Evolutionary conservation across 2,329 filamentous ascomycete genomes (phyloP).

Genomic region (Cladosporium colombiae): DNA sequence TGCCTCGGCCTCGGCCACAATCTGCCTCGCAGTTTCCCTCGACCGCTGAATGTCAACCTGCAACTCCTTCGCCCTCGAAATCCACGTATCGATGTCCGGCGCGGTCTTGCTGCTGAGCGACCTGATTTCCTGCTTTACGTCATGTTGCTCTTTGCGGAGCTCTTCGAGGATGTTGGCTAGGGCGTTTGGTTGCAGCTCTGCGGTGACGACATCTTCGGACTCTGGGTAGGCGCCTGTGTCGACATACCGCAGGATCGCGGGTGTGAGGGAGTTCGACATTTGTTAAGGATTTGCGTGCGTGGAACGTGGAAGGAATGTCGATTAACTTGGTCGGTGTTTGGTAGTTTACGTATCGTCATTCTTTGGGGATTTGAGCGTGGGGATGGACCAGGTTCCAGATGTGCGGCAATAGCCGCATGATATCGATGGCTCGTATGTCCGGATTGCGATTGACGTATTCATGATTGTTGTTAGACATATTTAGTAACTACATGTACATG

Average conservation of each 20-base stretch:
- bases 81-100: constrained; percentile 82
- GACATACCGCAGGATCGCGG: constrained; percentile 66
- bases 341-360: constrained; percentile 5
- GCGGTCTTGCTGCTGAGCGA: constrained; percentile 74
- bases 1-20: constrained; percentile 73
- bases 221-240: constrained; percentile 53
- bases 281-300: not conserved
- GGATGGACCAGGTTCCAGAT: not conserved
- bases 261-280: constrained; percentile 45
- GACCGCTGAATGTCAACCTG: constrained; percentile 84
- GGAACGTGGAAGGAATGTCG: not conserved
- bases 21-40: constrained; percentile 75
- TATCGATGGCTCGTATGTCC: not conserved
- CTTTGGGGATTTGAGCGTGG: constrained; percentile 1
- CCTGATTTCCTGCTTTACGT: constrained; percentile 69
- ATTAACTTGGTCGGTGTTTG: not conserved
- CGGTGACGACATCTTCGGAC: constrained; percentile 56
- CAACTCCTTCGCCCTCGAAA: constrained; percentile 77
- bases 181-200: constrained; percentile 51
- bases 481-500: not conserved
- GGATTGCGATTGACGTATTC: not conserved
- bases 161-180: constrained; percentile 53
- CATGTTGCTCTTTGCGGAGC: constrained; percentile 54
- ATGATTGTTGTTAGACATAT: not conserved
- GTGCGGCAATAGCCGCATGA: not conserved